phyloP scores from a whole-genome alignment of 768 basidiomycete genomes.

The Sarcomyxa edulis region DNA sequence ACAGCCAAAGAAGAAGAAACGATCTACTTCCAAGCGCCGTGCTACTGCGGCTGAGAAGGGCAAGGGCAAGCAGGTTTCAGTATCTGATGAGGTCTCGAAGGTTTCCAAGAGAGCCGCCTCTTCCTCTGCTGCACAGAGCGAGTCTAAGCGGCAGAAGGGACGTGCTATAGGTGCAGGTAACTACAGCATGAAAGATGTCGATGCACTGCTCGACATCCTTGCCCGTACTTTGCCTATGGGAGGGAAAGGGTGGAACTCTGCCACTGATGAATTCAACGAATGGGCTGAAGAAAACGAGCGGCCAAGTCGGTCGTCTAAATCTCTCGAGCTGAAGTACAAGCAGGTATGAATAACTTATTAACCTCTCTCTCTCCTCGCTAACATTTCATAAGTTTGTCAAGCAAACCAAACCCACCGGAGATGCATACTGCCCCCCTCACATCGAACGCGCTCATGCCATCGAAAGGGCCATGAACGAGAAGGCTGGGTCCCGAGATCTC shows the following conservation, averaged over 20 bases:
- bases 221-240: conserved; percentile 15
- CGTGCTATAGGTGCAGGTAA: conserved; percentile 12
- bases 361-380: conserved; percentile 2
- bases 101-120: too few species aligned
- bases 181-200: conserved; percentile 12
- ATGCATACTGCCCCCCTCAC: conserved; percentile 12
- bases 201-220: conserved; percentile 10
- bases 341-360: conserved; percentile 15
- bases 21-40: too few species aligned
- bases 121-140: too few species aligned
- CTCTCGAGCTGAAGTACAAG: conserved; percentile 19
- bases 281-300: conserved; percentile 12
- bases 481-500: conserved; percentile 12
- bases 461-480: conserved; percentile 14
- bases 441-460: conserved; percentile 16
- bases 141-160: conserved; percentile 2
- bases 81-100: too few species aligned
- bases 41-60: too few species aligned
- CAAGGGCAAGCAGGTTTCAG: too few species aligned
- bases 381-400: conserved; percentile 12
- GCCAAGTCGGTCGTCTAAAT: conserved; percentile 7
- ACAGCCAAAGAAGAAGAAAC: too few species aligned
- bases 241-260: conserved; percentile 11
- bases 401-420: conserved; percentile 21
- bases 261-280: conserved; percentile 7